Percentiles rank a stretch among this genome's conserved stretches.
These are phyloP conservation scores for Mycena floridula DNA, from an alignment of 768 basidiomycete species.

Conservation along the genomic window DNA sequence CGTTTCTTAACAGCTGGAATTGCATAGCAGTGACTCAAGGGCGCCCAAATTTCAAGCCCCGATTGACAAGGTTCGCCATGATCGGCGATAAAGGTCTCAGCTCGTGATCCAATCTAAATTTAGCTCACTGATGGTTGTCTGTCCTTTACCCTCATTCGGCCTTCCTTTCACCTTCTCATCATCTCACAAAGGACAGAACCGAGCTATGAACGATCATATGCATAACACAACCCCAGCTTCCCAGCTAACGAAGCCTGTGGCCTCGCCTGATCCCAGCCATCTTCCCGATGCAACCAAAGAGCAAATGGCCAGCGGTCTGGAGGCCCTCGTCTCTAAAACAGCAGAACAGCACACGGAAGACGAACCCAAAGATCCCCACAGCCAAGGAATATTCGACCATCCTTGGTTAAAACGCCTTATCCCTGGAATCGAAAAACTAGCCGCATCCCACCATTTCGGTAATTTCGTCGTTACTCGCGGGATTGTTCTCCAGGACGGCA, in stretches of 20 bases:
- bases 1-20: too few species aligned
- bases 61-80: too few species aligned
- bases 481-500: slow-evolving; percentile 14
- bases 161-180: too few species aligned
- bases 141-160: too few species aligned
- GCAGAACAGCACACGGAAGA: slow-evolving; percentile 10
- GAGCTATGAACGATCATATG: too few species aligned
- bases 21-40: too few species aligned
- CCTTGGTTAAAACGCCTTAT: slow-evolving; percentile 41
- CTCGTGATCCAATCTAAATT: too few species aligned
- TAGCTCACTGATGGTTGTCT: too few species aligned
- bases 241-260: not conserved
- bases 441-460: slow-evolving; percentile 46
- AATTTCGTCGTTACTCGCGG: slow-evolving; percentile 51
- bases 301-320: slow-evolving; percentile 25
- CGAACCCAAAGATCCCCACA: slow-evolving; percentile 20
- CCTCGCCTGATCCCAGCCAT: slow-evolving; percentile 13
- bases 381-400: slow-evolving; percentile 19
- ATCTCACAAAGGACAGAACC: too few species aligned
- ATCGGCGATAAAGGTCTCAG: too few species aligned
- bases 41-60: too few species aligned
- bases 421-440: slow-evolving; percentile 51
- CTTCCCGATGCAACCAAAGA: slow-evolving; percentile 29
- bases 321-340: slow-evolving; percentile 30
- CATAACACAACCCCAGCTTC: too few species aligned